phyloP scores from a whole-genome alignment of 2,329 filamentous ascomycete species.

The Trichoderma sp. region DNA sequence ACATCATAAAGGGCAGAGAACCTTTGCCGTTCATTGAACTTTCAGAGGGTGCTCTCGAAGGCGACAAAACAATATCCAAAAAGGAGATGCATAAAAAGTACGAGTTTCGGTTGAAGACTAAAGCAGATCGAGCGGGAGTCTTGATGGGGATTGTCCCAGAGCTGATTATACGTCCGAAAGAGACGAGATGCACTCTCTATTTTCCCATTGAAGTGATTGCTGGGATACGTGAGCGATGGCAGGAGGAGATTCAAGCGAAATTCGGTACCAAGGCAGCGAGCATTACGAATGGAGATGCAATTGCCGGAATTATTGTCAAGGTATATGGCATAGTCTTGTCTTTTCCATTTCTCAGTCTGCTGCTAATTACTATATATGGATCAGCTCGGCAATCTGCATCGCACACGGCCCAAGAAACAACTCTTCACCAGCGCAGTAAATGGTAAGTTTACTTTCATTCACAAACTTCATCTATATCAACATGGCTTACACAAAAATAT shows the following conservation, averaged over 20 bases:
- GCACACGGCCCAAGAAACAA: constrained; percentile 29
- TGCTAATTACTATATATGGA: background rate
- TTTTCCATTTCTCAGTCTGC: background rate
- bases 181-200: constrained; percentile 23
- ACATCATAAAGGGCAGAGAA: constrained; percentile 29
- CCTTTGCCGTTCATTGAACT: constrained; percentile 30
- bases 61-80: constrained; percentile 19
- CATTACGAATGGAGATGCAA: constrained; percentile 27
- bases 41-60: constrained; percentile 22
- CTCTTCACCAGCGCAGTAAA: constrained; percentile 23
- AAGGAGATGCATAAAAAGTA: constrained; percentile 29
- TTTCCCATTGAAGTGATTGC: constrained; percentile 15
- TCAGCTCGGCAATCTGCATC: constrained; percentile 29
- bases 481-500: background rate
- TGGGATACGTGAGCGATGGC: constrained; percentile 25
- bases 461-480: background rate
- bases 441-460: background rate
- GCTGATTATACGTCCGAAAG: constrained; percentile 14
- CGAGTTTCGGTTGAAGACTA: constrained; percentile 11
- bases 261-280: constrained; percentile 12
- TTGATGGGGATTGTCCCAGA: constrained; percentile 28
- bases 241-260: constrained; percentile 15
- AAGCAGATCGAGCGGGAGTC: constrained; percentile 9
- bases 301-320: constrained; percentile 28
- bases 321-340: background rate